These are phyloP conservation scores for Cystobasidiaceae sp. DNA, from an alignment of 1,284 basidiomycete genomes.

Conservation along the genomic window DNA sequence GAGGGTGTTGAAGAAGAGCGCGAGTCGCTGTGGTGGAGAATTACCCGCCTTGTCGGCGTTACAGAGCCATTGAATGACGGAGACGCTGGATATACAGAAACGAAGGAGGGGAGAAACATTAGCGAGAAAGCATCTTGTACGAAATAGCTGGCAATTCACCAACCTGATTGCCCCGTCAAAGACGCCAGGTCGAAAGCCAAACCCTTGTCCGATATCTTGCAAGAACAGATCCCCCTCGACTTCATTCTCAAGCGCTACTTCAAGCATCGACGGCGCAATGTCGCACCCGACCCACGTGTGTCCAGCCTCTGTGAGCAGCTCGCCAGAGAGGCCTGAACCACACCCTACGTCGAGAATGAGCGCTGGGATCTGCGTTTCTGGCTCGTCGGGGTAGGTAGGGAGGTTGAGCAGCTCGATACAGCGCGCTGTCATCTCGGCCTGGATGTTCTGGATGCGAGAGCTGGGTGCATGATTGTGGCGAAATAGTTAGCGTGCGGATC, in stretches of 20 bases:
- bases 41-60: constrained; percentile 93
- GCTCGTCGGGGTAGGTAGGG: constrained; percentile 51
- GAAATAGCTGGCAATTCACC: neutral
- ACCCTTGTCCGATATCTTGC: constrained; percentile 50
- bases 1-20: constrained; percentile 92
- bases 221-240: constrained; percentile 77
- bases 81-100: constrained; percentile 62
- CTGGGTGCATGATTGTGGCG: constrained; percentile 49
- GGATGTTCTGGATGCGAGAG: constrained; percentile 92
- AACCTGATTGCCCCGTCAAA: constrained; percentile 98
- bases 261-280: constrained; percentile 88
- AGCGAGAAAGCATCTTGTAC: neutral
- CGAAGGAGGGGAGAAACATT: neutral
- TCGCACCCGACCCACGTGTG: constrained; percentile 93
- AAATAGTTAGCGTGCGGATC: neutral
- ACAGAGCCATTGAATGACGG: constrained; percentile 96
- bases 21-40: constrained; percentile 85
- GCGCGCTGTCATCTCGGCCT: constrained; percentile 95
- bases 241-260: constrained; percentile 87
- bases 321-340: constrained; percentile 95
- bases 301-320: constrained; percentile 91
- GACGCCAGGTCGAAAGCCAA: constrained; percentile 82
- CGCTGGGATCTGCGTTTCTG: constrained; percentile 54
- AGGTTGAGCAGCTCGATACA: constrained; percentile 86
- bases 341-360: constrained; percentile 95